phyloP scores from a whole-genome alignment of 2,329 filamentous ascomycete genomes.

The Verticillium nubilum region DNA sequence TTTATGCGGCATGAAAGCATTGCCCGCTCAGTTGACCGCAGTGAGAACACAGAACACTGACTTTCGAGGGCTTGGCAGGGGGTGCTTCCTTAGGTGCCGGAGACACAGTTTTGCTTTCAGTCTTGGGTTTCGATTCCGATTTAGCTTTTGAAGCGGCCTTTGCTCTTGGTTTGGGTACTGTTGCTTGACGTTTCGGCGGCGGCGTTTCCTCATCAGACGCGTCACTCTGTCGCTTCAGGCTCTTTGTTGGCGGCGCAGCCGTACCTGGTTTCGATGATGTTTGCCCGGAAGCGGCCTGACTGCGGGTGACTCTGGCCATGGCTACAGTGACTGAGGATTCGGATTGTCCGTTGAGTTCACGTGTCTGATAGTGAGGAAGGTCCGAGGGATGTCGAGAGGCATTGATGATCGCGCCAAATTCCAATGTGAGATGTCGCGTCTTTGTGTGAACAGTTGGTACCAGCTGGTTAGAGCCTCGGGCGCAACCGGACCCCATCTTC shows the following conservation, averaged over 20 bases:
- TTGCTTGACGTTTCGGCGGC: not conserved
- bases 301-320: not conserved
- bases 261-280: not conserved
- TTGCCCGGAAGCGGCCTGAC: not conserved
- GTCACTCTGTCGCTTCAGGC: not conserved
- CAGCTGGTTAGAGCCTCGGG: not conserved
- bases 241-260: not conserved
- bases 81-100: not conserved
- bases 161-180: not conserved
- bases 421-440: not conserved
- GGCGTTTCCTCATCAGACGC: not conserved
- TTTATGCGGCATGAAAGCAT: not conserved
- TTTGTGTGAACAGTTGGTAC: not conserved
- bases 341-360: too few relatives aligned
- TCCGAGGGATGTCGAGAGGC: not conserved
- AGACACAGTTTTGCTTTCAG: not conserved
- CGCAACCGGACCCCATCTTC: not conserved
- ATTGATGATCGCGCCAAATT: not conserved
- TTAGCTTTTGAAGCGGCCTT: not conserved
- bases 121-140: not conserved
- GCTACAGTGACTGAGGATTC: not conserved
- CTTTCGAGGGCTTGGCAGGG: not conserved
- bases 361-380: too few relatives aligned
- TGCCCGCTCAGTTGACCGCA: not conserved
- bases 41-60: not conserved